Evolutionary conservation across 805 yeast genomes (phyloP), one percentile per base, ranked within the genome.

Genomic region (Candida maesae): DNA sequence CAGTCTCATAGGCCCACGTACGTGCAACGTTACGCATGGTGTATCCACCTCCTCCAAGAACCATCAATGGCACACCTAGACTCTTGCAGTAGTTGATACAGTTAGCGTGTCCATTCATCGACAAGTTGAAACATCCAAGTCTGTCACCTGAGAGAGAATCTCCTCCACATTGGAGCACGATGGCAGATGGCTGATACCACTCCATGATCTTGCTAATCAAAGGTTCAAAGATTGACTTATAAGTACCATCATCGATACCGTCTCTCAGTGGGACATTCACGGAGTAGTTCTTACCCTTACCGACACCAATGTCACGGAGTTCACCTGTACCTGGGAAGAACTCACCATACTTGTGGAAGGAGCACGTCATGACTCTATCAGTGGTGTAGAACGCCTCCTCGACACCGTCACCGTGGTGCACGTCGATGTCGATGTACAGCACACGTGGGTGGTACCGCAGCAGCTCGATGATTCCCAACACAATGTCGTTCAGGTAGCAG

Each of bases 161-260:
- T 21, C 97, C 99, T 35, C 99, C 99, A 69, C 97, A 89, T 65
- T 93, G 99, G 50, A 90, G 77, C n/a, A 93, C 96, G 46, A 93
- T 84, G 0, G 95, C 97, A 8, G 95, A 79, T 2, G 99, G 99
- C 64, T 86, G 95, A 65, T 84, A 93, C 84, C 87, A 81, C 50
- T 81, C 87, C 70, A 81, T 75, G 49, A 81, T 75, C 44, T 81
- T 78, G 33, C 79, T 73, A 48, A 95, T 84, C 31, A 89, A 75
- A 3, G 97, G 98, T 61, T 89, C 96, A 53, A 95, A 81, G 35
- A 93, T 77, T 14, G 93, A 80, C 65, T 81, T 85, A 60, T 79
- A 64, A 51, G 77, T 62, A 50, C 69, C 86, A 63, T 93, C 99
- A 60, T 93, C 98, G 40, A 93, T 91, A 33, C 99, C 96, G 58